Percentiles rank a stretch among this genome's conserved stretches.
Conservation (phyloP, 352 stramenopile genomes). For the Globisporangium iwayamae region DNA sequence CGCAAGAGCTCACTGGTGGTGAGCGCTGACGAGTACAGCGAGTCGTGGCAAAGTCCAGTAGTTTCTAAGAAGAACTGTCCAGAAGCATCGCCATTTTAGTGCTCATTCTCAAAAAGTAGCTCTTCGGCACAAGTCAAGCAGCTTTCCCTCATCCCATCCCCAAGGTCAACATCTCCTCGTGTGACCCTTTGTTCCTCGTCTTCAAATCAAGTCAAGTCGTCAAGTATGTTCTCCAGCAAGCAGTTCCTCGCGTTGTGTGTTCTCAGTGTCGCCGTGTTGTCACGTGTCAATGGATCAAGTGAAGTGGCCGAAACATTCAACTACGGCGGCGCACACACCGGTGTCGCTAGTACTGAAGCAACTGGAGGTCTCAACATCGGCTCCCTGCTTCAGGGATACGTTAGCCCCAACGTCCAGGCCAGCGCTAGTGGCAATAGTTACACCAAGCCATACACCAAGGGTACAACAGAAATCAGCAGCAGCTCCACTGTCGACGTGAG, state of each 20-base stretch:
- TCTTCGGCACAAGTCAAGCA: neutral
- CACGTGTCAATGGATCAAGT: neutral
- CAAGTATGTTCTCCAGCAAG: conserved; percentile 8
- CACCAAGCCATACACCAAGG: neutral
- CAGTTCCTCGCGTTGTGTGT: conserved; percentile 1
- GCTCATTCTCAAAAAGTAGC: conserved; percentile 6
- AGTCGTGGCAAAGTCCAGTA: neutral
- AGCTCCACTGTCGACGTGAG: neutral
- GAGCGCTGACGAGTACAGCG: neutral
- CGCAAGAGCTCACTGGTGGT: neutral
- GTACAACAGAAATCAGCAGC: neutral
- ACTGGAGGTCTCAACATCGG: neutral
- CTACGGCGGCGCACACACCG: neutral
- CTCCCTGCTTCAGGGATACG: neutral
- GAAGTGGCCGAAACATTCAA: neutral
- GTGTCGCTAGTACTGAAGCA: neutral
- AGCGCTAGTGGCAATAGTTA: neutral
- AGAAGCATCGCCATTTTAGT: neutral
- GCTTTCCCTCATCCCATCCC: neutral
- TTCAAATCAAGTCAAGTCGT: conserved; percentile 1
- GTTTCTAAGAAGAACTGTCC: neutral
- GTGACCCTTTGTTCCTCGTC: neutral
- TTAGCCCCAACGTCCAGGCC: neutral
- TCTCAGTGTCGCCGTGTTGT: conserved; percentile 3
- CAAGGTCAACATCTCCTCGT: neutral